Percentiles rank a stretch among this genome's conserved stretches.
phyloP scores from a whole-genome alignment of 495 filamentous ascomycete species.

The Trichoderma asperelloides region DNA sequence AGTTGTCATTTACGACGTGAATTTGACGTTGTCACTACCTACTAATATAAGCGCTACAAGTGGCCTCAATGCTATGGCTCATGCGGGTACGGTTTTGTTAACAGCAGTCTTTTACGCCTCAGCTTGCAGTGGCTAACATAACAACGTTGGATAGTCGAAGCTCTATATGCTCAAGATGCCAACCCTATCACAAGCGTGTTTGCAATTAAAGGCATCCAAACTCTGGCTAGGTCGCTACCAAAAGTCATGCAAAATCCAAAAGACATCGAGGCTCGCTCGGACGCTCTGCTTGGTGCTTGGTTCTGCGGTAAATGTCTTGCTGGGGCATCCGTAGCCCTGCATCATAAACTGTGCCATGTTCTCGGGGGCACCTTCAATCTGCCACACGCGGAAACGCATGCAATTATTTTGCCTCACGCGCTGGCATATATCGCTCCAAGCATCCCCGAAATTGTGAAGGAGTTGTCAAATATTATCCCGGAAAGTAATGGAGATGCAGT shows the following conservation, averaged over 20 bases:
- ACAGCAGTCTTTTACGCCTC: background rate
- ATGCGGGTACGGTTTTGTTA: constrained; percentile 20
- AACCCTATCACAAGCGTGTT: constrained; percentile 48
- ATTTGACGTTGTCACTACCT: constrained; percentile 41
- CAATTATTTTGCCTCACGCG: constrained; percentile 52
- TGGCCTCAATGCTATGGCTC: constrained; percentile 59
- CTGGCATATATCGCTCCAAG: constrained; percentile 53
- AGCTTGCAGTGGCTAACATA: background rate
- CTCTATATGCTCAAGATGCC: constrained; percentile 50
- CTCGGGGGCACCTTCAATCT: constrained; percentile 56
- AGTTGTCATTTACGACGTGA: constrained; percentile 10
- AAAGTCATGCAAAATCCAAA: constrained; percentile 36
- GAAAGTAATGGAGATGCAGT: background rate
- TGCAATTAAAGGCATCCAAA: constrained; percentile 42
- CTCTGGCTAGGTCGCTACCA: constrained; percentile 43
- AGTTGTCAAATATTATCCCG: background rate
- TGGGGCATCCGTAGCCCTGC: constrained; percentile 55
- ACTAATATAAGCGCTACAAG: constrained; percentile 48
- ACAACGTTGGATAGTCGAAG: constrained; percentile 39
- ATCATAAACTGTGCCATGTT: constrained; percentile 58
- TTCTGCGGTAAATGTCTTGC: constrained; percentile 50
- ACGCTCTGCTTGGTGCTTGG: constrained; percentile 27
- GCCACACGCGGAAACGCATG: constrained; percentile 56
- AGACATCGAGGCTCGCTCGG: constrained; percentile 19
- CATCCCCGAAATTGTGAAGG: constrained; percentile 40